Conservation (phyloP, 257 asterid species). For the Gardenia jasminoides region DNA sequence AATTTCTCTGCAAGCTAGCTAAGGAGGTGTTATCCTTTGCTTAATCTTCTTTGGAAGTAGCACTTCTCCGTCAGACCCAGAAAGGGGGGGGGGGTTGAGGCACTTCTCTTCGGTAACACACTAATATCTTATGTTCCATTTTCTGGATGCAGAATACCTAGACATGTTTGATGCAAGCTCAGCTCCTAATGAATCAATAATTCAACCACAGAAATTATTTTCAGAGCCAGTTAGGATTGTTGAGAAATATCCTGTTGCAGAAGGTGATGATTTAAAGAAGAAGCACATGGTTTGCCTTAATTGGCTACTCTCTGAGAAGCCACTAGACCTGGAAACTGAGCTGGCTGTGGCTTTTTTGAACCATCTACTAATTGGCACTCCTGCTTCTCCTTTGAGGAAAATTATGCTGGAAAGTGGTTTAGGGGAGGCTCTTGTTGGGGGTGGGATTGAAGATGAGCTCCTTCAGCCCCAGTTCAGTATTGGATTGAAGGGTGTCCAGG, state of each 20-base stretch:
- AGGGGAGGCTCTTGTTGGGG: slow-evolving; percentile 97
- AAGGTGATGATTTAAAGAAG: slow-evolving; percentile 81
- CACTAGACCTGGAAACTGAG: slow-evolving; percentile 93
- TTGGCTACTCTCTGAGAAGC: slow-evolving; percentile 89
- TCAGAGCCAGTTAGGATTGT: slow-evolving; percentile 69
- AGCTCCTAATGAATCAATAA: slow-evolving; percentile 75
- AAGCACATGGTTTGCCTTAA: slow-evolving; percentile 96
- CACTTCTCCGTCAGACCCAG: no score
- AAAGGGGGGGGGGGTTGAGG: no score
- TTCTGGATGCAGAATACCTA: slow-evolving; percentile 64
- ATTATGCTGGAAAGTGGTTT: slow-evolving; percentile 89
- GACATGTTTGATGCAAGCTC: slow-evolving; percentile 87
- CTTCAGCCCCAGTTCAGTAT: slow-evolving; percentile 97
- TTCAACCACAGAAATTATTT: slow-evolving; percentile 74
- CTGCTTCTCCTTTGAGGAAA: slow-evolving; percentile 97
- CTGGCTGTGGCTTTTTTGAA: slow-evolving; percentile 85
- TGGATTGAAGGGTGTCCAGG: slow-evolving; percentile 92
- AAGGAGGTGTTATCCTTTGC: neutral
- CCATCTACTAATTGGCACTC: slow-evolving; percentile 93
- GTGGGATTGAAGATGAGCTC: slow-evolving; percentile 96
- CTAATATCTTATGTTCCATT: slow-evolving; percentile 12
- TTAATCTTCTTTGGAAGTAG: slow-evolving; percentile 3
- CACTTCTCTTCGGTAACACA: slow-evolving; percentile 13
- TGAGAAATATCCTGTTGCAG: slow-evolving; percentile 93
- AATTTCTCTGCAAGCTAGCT: neutral